phyloP scores from a whole-genome alignment of 352 stramenopile genomes.

The Globisporangium alternatum region DNA sequence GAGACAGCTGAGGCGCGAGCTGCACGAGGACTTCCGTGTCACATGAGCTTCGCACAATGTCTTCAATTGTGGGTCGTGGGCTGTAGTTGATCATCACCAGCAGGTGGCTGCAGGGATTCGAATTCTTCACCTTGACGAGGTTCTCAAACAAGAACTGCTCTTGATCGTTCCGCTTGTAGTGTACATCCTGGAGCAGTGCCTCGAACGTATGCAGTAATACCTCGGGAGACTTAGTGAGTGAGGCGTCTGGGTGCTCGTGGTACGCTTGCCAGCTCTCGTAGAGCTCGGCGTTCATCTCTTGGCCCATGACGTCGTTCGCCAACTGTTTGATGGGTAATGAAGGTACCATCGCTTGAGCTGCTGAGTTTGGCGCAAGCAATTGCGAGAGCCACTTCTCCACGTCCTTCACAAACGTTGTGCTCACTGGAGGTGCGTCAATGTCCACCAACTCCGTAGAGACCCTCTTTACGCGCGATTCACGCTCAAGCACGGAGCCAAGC shows the following conservation, averaged over 20 bases:
- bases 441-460: not conserved
- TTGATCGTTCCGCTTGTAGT: slow-evolving; percentile 2
- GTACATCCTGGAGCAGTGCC: slow-evolving; percentile 21
- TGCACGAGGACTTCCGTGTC: slow-evolving; percentile 30
- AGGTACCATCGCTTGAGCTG: not conserved
- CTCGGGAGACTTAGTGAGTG: slow-evolving; percentile 7
- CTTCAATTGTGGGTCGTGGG: slow-evolving; percentile 25
- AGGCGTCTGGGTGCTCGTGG: slow-evolving; percentile 19
- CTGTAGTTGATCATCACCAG: slow-evolving; percentile 24
- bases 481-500: slow-evolving; percentile 9
- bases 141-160: not conserved
- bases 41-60: slow-evolving; percentile 39
- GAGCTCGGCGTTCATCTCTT: slow-evolving; percentile 37
- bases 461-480: not conserved
- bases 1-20: slow-evolving; percentile 26
- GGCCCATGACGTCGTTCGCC: slow-evolving; percentile 27
- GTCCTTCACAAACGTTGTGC: slow-evolving; percentile 15
- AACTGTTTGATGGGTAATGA: slow-evolving; percentile 23
- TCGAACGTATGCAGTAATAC: slow-evolving; percentile 13
- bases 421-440: slow-evolving; percentile 12
- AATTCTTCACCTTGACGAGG: not conserved
- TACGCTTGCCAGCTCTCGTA: slow-evolving; percentile 39
- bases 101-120: slow-evolving; percentile 14
- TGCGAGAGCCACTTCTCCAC: slow-evolving; percentile 14
- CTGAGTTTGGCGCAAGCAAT: slow-evolving; percentile 1